Conservation (phyloP, 305 asterid genomes). For the Solanum chacoense region DNA sequence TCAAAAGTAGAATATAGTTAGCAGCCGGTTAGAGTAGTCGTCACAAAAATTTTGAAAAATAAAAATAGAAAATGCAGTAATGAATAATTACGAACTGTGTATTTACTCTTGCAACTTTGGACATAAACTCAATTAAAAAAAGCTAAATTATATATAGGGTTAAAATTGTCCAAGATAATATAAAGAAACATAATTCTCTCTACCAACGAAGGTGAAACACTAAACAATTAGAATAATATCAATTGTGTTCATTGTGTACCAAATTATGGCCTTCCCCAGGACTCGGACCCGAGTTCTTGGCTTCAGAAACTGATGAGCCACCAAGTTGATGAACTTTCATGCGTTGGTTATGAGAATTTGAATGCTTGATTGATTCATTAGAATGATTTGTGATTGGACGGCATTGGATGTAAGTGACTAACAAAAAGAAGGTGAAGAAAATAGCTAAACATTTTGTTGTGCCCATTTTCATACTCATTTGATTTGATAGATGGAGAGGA, state of each 20-base stretch:
- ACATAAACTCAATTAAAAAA: background rate
- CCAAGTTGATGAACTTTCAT: background rate
- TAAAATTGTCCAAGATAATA: background rate
- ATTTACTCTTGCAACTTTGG: background rate
- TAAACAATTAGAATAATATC: background rate
- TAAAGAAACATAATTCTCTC: background rate
- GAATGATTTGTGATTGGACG: background rate
- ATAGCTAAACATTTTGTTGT: background rate
- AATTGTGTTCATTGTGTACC: background rate
- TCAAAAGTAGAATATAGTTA: background rate
- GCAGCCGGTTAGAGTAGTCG: background rate
- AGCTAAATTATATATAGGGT: background rate
- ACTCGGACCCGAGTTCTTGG: conserved; percentile 26
- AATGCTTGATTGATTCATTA: background rate
- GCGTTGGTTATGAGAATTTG: background rate
- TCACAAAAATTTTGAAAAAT: background rate
- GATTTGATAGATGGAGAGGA: background rate
- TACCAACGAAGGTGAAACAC: background rate
- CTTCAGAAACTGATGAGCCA: background rate
- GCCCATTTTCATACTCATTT: background rate
- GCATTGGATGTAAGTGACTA: conserved; percentile 1
- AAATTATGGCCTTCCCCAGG: conserved; percentile 17
- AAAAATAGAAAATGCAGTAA: background rate
- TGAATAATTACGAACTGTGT: background rate
- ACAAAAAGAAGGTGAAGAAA: conserved; percentile 4